Evolutionary conservation across 2,329 filamentous ascomycete species (phyloP), one percentile per base, ranked within the genome.

Genomic region (Cladobotryum mycophilum): DNA sequence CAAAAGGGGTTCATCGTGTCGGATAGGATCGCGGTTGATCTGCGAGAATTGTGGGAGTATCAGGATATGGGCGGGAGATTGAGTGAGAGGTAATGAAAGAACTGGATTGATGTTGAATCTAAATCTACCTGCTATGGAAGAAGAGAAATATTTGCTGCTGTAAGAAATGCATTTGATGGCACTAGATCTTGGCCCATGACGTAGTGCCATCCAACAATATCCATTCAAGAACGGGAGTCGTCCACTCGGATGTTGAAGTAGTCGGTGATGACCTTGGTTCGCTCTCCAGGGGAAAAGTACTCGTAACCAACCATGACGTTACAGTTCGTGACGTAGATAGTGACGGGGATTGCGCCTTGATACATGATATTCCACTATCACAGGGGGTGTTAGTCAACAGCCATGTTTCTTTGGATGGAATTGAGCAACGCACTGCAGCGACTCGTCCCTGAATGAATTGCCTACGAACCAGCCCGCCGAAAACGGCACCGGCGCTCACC

Each of bases 331-430:
- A 71, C 64, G 15, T 61, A 70, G 0, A 69, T 60, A 0, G 67
- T 70, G 0, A 70, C 66, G 0, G 69, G 67, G 13, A 71, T 61
- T 2, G 49, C 56, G 0, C 58, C 61, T 30, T 63, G 61, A 40
- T 69, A 70, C 60, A 71, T 62, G 5, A 71, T 61, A 6, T 61
- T 63, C 67, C 67, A 70, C 67, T 69, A 3, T 5, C 6, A 2
- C n/a, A n/a, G n/a, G n/a, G n/a, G n/a, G n/a, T n/a, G n/a, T n/a
- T n/a, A n/a, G n/a, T n/a, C n/a, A n/a, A n/a, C n/a, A n/a, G n/a
- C n/a, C n/a, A n/a, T n/a, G n/a, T n/a, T n/a, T n/a, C 36, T 17
- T 4, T 8, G 12, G 2, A n/a, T 12, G 6, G 14, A 38, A 17
- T 5, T 17, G 14, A 38, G 6, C 6, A 51, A 51, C 58, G 55